Base-by-base conservation (phyloP, 1,139 yeast genomes). In the Magnusiomyces ingens region DNA sequence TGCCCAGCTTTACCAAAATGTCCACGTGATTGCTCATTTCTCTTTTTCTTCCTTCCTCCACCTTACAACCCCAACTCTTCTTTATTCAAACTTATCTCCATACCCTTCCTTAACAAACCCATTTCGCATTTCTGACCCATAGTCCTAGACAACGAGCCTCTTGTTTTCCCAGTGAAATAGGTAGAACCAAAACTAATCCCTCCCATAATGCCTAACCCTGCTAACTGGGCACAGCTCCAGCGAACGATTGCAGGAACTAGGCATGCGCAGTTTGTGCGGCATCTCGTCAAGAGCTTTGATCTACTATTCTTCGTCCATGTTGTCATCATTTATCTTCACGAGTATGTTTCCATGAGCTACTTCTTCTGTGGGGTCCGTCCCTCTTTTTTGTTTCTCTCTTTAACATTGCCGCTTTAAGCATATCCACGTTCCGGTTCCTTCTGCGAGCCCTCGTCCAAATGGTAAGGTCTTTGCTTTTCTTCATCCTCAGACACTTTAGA, bases 321-420 rank as follows among this genome's bases (percentile, higher is more conserved):
- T 18, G 56, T 62, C 47, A 58, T 64, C 18, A 62, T 64, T 19
- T 64, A 64, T 45, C 57, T 64, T 38, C 59, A 64, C 48, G 67
- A 64, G 60, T 58, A 56, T 32, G 62, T 58, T 10, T 8, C 11
- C 5, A 17, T 11, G 21, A 11, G 29, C 13, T 37, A 17, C 18
- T 6, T 12, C 18, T 12, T 1, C 15, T 22, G 50, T 29, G 15
- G 15, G 26, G 18, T 15, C 10, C 29, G 47, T 15, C 8, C 8
- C 8, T 26, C 8, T 26, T 26, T 26, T 26, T 26, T 5, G 8
- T 26, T 26, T 8, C 8, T 26, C 8, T 26, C 8, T 26, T 26
- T 26, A 18, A 40, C 6, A n/a, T 37, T 19, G n/a, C 2, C 2
- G 22, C 26, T 4, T 43, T 44, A 54, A 61, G 32, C 45, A 46